Conservation (phyloP, 805 yeast genomes). For the Isabelozyma gotoi region DNA sequence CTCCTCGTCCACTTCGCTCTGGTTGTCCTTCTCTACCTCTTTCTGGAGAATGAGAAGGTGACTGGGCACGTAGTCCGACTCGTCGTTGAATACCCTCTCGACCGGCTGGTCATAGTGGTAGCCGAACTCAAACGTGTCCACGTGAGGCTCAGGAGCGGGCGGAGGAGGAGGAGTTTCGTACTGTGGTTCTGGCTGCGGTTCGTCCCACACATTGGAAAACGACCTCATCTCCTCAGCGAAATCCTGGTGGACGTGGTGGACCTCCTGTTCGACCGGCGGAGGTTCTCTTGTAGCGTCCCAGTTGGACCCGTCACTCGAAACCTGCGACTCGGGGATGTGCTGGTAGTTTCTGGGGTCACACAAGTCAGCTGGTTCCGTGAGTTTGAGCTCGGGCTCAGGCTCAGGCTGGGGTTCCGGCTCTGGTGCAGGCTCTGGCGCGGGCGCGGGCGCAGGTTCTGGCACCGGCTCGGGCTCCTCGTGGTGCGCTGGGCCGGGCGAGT, state of each 20-base stretch:
- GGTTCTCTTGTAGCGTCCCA: slow-evolving; percentile 48
- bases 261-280: slow-evolving; percentile 35
- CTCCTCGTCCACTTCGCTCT: not conserved
- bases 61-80: slow-evolving; percentile 27
- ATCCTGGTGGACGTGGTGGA: not conserved
- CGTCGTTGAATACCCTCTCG: slow-evolving; percentile 30
- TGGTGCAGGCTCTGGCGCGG: not conserved
- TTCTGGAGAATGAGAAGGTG: slow-evolving; percentile 15
- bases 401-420: not conserved
- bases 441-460: slow-evolving; percentile 7
- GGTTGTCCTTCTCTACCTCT: not conserved
- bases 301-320: slow-evolving; percentile 17
- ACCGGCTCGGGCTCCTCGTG: too few relatives aligned
- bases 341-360: slow-evolving; percentile 32
- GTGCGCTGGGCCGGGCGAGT: not conserved
- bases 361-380: slow-evolving; percentile 17
- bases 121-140: not conserved
- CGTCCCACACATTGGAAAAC: slow-evolving; percentile 30
- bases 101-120: slow-evolving; percentile 9
- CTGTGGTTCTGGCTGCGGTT: not conserved
- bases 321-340: slow-evolving; percentile 11
- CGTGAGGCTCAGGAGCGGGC: not conserved
- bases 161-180: not conserved
- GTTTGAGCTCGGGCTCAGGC: not conserved
- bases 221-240: slow-evolving; percentile 14